phyloP scores from a whole-genome alignment of 2,329 filamentous ascomycete species.

The Ophiosphaerella herpotricha region DNA sequence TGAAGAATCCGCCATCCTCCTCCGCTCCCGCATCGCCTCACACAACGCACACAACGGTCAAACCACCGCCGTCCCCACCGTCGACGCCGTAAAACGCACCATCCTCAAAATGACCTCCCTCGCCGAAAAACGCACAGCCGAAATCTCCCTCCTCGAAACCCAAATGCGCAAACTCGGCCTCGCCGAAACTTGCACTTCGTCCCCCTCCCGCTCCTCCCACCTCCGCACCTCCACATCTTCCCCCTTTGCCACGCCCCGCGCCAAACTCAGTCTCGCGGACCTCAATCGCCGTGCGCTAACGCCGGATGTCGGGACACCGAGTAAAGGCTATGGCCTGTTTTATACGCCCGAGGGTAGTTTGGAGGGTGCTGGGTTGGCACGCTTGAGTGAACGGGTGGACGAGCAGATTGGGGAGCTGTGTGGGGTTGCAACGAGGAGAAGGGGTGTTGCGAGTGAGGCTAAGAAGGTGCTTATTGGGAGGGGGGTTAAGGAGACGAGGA shows the following conservation, averaged over 20 bases:
- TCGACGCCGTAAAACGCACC: constrained; percentile 89
- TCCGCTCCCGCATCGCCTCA: constrained; percentile 76
- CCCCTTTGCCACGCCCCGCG: constrained; percentile 45
- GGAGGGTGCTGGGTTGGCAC: constrained; percentile 33
- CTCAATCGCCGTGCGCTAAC: constrained; percentile 37
- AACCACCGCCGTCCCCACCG: constrained; percentile 67
- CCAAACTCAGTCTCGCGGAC: constrained; percentile 37
- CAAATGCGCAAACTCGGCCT: constrained; percentile 73
- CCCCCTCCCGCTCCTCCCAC: too few species aligned
- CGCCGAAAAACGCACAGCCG: constrained; percentile 87
- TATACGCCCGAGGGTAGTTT: constrained; percentile 38
- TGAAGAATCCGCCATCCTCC: constrained; percentile 77
- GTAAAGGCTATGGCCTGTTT: constrained; percentile 41
- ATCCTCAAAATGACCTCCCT: constrained; percentile 91
- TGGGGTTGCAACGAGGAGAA: constrained; percentile 42
- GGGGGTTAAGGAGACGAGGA: constrained; percentile 35
- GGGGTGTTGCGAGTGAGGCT: constrained; percentile 45
- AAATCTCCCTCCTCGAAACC: constrained; percentile 86
- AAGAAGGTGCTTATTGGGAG: constrained; percentile 42
- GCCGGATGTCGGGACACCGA: constrained; percentile 31
- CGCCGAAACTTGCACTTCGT: constrained; percentile 4
- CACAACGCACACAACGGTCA: constrained; percentile 55
- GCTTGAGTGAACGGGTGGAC: constrained; percentile 48
- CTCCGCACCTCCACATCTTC: constrained; percentile 17
- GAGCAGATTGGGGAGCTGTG: constrained; percentile 46